phyloP scores from a whole-genome alignment of 352 stramenopile genomes.

The Aphanomyces stellatus region DNA sequence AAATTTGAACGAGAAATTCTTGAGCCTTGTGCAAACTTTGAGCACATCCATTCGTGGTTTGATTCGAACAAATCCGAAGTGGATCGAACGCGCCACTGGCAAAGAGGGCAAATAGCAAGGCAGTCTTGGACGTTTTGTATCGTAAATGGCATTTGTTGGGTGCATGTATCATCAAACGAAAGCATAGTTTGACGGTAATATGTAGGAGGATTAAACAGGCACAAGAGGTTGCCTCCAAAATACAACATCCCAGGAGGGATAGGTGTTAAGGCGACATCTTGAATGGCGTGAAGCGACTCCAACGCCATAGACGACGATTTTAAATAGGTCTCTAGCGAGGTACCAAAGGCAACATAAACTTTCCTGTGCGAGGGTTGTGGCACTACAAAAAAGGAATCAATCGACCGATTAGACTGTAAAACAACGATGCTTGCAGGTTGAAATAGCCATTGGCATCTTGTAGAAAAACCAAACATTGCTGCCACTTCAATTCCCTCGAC shows the following conservation, averaged over 20 bases:
- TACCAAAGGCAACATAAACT: too few relatives aligned
- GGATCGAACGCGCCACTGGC: too few relatives aligned
- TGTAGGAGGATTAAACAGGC: not conserved
- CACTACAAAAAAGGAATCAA: not conserved
- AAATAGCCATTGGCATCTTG: not conserved
- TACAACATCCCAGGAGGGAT: not conserved
- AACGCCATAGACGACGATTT: too few relatives aligned
- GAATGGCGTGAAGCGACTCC: too few relatives aligned
- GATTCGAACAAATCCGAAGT: too few relatives aligned
- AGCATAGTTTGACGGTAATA: not conserved
- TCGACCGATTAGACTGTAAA: not conserved
- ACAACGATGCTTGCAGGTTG: not conserved
- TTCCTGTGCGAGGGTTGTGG: not conserved
- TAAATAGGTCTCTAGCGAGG: too few relatives aligned
- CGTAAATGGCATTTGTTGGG: not conserved
- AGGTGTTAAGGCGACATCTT: not conserved
- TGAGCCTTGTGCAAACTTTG: too few relatives aligned
- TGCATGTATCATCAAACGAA: not conserved
- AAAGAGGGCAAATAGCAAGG: not conserved
- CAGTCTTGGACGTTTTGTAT: not conserved
- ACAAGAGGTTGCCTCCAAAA: slow-evolving; percentile 2
- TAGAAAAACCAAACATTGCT: not conserved
- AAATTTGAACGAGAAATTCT: too few relatives aligned
- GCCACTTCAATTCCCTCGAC: not conserved
- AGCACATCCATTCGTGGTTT: too few relatives aligned